Evolutionary conservation across 192 early-diverging fungal species (phyloP), one percentile per base, ranked within the genome.

Genomic region (Umbelopsis sp.): DNA sequence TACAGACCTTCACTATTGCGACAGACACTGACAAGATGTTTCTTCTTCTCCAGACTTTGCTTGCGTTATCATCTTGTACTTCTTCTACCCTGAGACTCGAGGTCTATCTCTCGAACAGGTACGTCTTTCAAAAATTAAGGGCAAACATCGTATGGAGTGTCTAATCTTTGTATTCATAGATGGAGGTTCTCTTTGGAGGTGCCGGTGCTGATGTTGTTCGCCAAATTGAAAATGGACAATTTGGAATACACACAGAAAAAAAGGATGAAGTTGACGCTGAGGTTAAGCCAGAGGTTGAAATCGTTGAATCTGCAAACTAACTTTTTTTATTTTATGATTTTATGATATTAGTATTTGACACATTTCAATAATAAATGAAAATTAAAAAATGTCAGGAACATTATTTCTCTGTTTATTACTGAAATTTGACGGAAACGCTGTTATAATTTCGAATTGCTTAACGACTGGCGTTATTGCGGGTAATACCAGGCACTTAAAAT

Each of bases 41-140:
- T 21, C 21, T 54, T 62, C 6, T 12, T 62, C 7, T 62, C 10
- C 29, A 62, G 77, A 80, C 8, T 80, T 88, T 21, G 66, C 81
- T 41, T 85, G 85, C 62, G 82, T 90, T 56, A 31, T 31, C 17
- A 62, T 62, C 17, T 80, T 86, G 41, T 90, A 85, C 81, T 70
- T 92, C 71, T 87, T 91, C 76, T 91, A 87, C 71, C 91, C 92
- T 17, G 93, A 95, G 81, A 94, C 94, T 79, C 93, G 90, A 81
- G 90, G 91, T 54, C 80, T 86, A n/a, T 86, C 91, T 36, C 87
- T 97, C 32, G 95, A 97, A 76, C 91, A 97, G 68, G 76, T 92
- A 32, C 69, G 71, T 36, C 47, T 78, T 20, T 17, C 71, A 20
- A 20, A 26, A 31, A 2, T 34, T 34, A 17, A 17, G 17, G 26